A percentile compares a stretch with the other conserved stretches of the same genome.
phyloP scores from a whole-genome alignment of 1,139 yeast species.

The Suhomyces ambrosiae region DNA sequence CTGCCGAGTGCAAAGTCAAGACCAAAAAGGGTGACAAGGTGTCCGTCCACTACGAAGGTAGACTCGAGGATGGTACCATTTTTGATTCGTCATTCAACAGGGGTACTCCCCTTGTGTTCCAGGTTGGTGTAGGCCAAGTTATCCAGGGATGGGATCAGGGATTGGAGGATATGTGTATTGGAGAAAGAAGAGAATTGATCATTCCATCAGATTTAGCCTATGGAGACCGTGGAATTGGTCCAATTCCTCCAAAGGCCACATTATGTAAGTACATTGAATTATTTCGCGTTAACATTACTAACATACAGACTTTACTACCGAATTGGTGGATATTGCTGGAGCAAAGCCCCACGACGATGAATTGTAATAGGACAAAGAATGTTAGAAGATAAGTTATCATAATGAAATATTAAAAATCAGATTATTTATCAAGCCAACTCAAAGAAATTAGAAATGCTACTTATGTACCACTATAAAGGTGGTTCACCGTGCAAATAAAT shows the following conservation, averaged over 20 bases:
- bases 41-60: conserved; percentile 76
- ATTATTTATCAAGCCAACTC: too few relatives aligned
- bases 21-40: conserved; percentile 66
- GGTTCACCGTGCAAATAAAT: too few relatives aligned
- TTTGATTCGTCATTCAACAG: conserved; percentile 76
- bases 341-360: conserved; percentile 19
- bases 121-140: conserved; percentile 74
- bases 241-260: conserved; percentile 75
- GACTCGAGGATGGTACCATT: conserved; percentile 62
- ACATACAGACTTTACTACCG: conserved; percentile 51
- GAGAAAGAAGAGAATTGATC: conserved; percentile 75
- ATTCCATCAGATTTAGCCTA: conserved; percentile 81
- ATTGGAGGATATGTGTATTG: conserved; percentile 70
- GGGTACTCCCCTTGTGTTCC: conserved; percentile 66
- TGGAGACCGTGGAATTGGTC: conserved; percentile 76
- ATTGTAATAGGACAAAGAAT: conserved; percentile 11
- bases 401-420: too few relatives aligned
- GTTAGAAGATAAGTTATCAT: too few relatives aligned
- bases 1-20: conserved; percentile 53
- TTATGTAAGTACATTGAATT: conserved; percentile 34
- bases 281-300: conserved; percentile 17
- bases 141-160: conserved; percentile 92
- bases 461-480: too few relatives aligned
- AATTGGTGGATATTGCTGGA: conserved; percentile 54
- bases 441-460: too few relatives aligned